Evolutionary conservation across 148 eudicot species (phyloP), one percentile per base, ranked within the genome.

Genomic region (Cornus kousa): DNA sequence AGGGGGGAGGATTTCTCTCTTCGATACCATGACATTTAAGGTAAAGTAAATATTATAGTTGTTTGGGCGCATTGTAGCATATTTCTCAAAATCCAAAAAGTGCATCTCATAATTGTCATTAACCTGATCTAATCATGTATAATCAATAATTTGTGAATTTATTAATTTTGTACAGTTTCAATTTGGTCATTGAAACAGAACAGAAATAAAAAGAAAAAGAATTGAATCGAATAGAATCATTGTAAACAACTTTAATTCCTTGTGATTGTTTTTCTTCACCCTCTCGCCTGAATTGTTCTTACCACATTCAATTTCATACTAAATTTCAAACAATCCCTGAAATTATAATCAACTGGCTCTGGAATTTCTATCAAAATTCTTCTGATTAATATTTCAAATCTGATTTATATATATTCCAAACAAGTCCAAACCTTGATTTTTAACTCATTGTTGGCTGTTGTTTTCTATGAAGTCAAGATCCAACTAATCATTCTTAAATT

Each of bases 1-100:
- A 37, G 85, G 83, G 64, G 91, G 89, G 48, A 88, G 78, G 81
- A 82, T 86, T 31, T 86, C 87, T 70, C 62, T 88, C 17, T 88
- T 88, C 76, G 82, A 82, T 72, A 82, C 77, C 88, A 77, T 84
- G 83, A 84, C 89, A 20, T 86, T 86, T 62, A 83, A 88, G 91
- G 91, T 87, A 76, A 67, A 59, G 35, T 28, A 46, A 10, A 40
- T 75, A 55, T 69, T 53, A 14, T 33, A n/a, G 12, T 64, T 28
- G 8, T 12, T 20, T 72, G 20, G 35, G 19, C 3, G n/a, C 13
- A 39, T 23, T 46, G 53, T 67, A 24, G 37, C 13, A 67, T 35
- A 35, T 35, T 13, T 13, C 39, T 68, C 40, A 31, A 68, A 28
- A 46, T 72, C 60, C 74, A 48, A 33, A 8, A 23, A 14, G 16